phyloP scores from a whole-genome alignment of 108 stramenopile genomes.

The Cyclotella cryptica region DNA sequence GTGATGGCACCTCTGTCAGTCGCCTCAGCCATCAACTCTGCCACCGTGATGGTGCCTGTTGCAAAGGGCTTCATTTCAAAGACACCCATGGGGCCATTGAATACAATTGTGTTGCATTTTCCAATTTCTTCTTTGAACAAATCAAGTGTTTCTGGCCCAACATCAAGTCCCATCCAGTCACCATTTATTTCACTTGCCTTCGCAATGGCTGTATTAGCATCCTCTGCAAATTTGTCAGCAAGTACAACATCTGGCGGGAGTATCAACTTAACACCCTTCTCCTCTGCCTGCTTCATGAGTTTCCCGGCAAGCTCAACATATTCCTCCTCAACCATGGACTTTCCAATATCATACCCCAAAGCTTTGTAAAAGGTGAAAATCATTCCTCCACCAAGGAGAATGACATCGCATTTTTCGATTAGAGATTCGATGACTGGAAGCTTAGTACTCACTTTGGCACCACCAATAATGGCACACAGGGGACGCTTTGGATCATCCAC shows the following conservation, averaged over 20 bases:
- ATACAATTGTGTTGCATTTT: constrained; percentile 91
- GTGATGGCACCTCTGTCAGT: constrained; percentile 92
- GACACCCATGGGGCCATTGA: constrained; percentile 97
- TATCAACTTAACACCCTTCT: constrained; percentile 93
- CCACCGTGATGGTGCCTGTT: constrained; percentile 88
- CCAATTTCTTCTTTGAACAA: constrained; percentile 83
- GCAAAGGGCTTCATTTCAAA: constrained; percentile 97
- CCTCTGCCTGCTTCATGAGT: constrained; percentile 95
- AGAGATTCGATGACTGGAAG: constrained; percentile 97
- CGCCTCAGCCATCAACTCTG: constrained; percentile 90
- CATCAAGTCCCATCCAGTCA: constrained; percentile 98
- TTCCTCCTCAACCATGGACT: constrained; percentile 92
- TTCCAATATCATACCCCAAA: constrained; percentile 91
- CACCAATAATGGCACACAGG: constrained; percentile 98
- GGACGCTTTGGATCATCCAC: constrained; percentile 96
- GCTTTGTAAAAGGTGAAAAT: constrained; percentile 99
- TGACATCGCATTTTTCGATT: constrained; percentile 95
- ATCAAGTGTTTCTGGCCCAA: constrained; percentile 92
- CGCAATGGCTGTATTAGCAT: constrained; percentile 84
- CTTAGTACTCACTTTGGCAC: constrained; percentile 99
- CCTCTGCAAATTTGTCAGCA: constrained; percentile 91
- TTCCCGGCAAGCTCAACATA: constrained; percentile 88
- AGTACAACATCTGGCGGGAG: constrained; percentile 94
- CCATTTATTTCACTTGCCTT: constrained; percentile 89
- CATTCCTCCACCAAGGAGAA: constrained; percentile 98